Evolutionary conservation across 2,329 filamentous ascomycete genomes (phyloP).

Genomic region (Nigrospora osmanthi): DNA sequence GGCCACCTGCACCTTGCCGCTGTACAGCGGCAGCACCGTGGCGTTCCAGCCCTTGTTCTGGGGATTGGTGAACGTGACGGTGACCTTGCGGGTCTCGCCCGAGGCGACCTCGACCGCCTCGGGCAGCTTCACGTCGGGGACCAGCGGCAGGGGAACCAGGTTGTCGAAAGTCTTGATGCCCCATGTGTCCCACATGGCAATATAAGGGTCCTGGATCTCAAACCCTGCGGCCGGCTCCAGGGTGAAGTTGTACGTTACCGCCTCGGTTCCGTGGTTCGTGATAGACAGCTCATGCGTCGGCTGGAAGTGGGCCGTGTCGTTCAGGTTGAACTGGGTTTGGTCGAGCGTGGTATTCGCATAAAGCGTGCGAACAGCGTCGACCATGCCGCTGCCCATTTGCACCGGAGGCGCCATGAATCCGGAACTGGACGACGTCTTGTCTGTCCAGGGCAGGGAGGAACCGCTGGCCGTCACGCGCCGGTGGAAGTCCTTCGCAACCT

Average conservation of each 20-base stretch:
- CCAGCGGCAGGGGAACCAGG: constrained; percentile 4
- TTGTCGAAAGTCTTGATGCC: constrained; percentile 2
- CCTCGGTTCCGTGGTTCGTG: constrained; percentile 31
- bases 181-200: constrained; percentile 1
- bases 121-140: constrained; percentile 1
- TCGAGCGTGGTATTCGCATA: constrained; percentile 22
- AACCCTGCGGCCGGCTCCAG: constrained; percentile 33
- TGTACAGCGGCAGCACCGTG: constrained; percentile 31
- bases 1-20: constrained; percentile 32
- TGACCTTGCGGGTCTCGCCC: constrained; percentile 13
- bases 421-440: constrained; percentile 3
- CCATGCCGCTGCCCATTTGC: constrained; percentile 15
- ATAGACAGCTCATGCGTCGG: constrained; percentile 26
- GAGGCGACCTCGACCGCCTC: constrained; percentile 15
- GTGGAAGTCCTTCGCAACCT: constrained; percentile 9
- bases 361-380: constrained; percentile 27
- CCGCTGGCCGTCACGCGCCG: constrained; percentile 13
- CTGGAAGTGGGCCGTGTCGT: constrained; percentile 28
- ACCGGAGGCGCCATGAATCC: background rate
- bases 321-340: constrained; percentile 26
- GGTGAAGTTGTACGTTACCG: constrained; percentile 30
- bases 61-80: constrained; percentile 17
- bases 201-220: constrained; percentile 18
- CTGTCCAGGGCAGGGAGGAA: constrained; percentile 8
- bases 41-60: constrained; percentile 9